Conservation (phyloP, 148 eudicot genomes). For the Rhododendron simsii region DNA sequence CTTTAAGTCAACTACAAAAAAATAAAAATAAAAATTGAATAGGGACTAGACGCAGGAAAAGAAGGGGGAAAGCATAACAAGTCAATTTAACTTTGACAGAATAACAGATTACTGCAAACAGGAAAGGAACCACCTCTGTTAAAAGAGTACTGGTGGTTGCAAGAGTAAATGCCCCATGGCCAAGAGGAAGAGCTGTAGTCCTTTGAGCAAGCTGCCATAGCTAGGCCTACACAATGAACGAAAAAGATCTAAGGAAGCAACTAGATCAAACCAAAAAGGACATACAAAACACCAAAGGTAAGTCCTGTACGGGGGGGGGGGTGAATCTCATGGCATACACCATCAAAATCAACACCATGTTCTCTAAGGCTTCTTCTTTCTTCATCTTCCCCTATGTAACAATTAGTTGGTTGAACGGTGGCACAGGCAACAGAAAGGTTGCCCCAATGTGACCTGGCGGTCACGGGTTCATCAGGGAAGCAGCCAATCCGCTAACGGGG, state of each 20-base stretch:
- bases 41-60: background rate
- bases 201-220: slow-evolving; percentile 96
- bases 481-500: background rate
- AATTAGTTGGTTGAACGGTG: background rate
- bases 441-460: background rate
- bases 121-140: slow-evolving; percentile 58
- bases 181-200: slow-evolving; percentile 91
- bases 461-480: background rate
- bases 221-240: slow-evolving; percentile 52
- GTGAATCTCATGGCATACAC: background rate
- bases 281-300: background rate
- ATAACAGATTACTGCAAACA: slow-evolving; percentile 6
- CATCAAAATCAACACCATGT: background rate
- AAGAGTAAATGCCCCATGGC: slow-evolving; percentile 96
- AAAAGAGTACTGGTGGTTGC: slow-evolving; percentile 88
- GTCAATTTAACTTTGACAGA: background rate
- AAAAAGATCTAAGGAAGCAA: background rate
- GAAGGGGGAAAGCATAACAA: background rate
- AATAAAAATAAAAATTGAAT: background rate
- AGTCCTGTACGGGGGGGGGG: background rate
- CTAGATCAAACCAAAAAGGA: background rate
- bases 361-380: background rate
- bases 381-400: background rate
- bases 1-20: background rate
- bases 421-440: background rate